These are phyloP conservation scores for Solioccasus polychromus DNA, from an alignment of 768 basidiomycete species.

Conservation along the genomic window DNA sequence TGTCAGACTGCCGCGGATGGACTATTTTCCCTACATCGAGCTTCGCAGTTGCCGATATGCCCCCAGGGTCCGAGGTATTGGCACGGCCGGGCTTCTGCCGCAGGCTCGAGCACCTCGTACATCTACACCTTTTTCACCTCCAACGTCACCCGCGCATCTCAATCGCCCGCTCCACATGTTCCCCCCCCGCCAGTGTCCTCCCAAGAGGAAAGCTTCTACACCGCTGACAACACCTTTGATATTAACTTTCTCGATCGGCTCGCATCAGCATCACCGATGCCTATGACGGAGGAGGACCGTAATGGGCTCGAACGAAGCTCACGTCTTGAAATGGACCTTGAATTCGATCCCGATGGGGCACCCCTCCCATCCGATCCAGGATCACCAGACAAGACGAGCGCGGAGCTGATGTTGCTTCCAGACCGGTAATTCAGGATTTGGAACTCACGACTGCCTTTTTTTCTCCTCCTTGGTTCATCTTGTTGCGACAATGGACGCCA, in stretches of 20 bases:
- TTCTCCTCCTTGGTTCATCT: background rate
- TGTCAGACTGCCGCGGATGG: slow-evolving; percentile 56
- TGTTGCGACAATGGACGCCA: slow-evolving; percentile 21
- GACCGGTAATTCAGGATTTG: slow-evolving; percentile 35
- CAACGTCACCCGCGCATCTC: slow-evolving; percentile 37
- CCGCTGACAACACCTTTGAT: slow-evolving; percentile 28
- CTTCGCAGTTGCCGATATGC: slow-evolving; percentile 23
- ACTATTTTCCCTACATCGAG: slow-evolving; percentile 29
- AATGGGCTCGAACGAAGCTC: slow-evolving; percentile 7
- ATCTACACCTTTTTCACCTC: slow-evolving; percentile 50
- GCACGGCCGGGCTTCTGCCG: slow-evolving; percentile 28
- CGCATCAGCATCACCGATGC: slow-evolving; percentile 36
- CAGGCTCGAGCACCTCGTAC: slow-evolving; percentile 17
- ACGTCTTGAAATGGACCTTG: slow-evolving; percentile 16
- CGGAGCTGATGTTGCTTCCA: slow-evolving; percentile 41
- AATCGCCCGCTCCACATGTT: slow-evolving; percentile 5
- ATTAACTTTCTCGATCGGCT: slow-evolving; percentile 41
- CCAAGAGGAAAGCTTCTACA: slow-evolving; percentile 19
- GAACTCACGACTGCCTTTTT: slow-evolving; percentile 1
- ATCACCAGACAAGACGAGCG: slow-evolving; percentile 41
- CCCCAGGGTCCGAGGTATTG: slow-evolving; percentile 45
- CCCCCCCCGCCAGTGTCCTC: background rate
- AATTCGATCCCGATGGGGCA: slow-evolving; percentile 46
- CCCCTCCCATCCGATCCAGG: slow-evolving; percentile 35
- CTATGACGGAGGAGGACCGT: slow-evolving; percentile 35